Percentiles rank a stretch among this genome's conserved stretches.
Evolutionary conservation across 345 rosid species (phyloP).

Genomic region (Ceriops decandra): DNA sequence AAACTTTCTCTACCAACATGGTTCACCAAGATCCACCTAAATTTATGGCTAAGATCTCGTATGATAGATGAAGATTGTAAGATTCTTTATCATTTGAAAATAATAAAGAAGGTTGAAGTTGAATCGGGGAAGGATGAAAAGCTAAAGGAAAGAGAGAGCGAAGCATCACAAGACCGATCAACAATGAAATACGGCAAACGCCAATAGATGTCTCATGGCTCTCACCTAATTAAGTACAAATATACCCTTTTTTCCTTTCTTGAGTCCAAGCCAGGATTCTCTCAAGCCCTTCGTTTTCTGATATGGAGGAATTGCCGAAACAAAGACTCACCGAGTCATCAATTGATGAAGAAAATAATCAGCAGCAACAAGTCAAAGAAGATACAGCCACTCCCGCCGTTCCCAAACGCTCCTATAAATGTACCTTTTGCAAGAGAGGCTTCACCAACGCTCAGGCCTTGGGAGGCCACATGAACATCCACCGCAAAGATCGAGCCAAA

Average conservation of each 20-base stretch:
- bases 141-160: conserved; percentile 17
- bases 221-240: conserved; percentile 13
- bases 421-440: conserved; percentile 75
- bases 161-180: conserved; percentile 27
- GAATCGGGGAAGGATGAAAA: conserved; percentile 10
- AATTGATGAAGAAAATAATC: conserved; percentile 34
- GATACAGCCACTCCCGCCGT: conserved; percentile 6
- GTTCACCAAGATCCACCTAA: too few relatives aligned
- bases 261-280: background rate
- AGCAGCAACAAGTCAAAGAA: conserved; percentile 24
- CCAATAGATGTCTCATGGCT: conserved; percentile 22
- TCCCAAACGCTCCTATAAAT: conserved; percentile 48
- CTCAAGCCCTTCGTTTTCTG: background rate
- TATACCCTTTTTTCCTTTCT: background rate
- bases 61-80: too few relatives aligned
- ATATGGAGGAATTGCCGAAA: conserved; percentile 37
- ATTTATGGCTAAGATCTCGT: too few relatives aligned
- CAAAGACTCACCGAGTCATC: conserved; percentile 29
- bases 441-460: conserved; percentile 86
- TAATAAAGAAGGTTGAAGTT: too few relatives aligned
- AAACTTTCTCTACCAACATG: too few relatives aligned
- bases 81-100: too few relatives aligned
- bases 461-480: conserved; percentile 92
- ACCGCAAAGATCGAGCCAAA: conserved; percentile 65
- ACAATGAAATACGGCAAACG: conserved; percentile 24